Percentiles rank a stretch among this genome's conserved stretches.
Evolutionary conservation across 164 flowering plant genomes (phyloP).

Genomic region (Chimonanthus praecox): DNA sequence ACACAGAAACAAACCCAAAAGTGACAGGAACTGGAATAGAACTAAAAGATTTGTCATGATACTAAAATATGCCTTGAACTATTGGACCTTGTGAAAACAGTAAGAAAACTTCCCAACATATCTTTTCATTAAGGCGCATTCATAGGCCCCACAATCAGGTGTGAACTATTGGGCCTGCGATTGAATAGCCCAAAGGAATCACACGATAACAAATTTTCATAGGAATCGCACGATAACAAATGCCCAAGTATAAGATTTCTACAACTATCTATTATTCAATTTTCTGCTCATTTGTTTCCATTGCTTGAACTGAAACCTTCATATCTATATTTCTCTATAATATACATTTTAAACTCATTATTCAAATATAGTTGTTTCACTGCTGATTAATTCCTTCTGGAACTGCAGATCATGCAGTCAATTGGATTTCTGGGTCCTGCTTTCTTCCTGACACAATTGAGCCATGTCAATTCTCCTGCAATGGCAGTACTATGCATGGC

Average conservation of each 20-base stretch:
- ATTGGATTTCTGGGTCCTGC: conserved; percentile 99
- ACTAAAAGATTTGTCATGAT: neutral
- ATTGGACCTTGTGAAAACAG: neutral
- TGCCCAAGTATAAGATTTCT: neutral
- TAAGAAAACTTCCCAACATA: neutral
- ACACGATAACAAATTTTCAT: neutral
- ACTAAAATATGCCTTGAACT: neutral
- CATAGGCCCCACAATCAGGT: neutral
- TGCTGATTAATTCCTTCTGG: conserved; percentile 2
- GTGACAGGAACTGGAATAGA: neutral
- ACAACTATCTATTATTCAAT: neutral
- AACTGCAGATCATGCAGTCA: conserved; percentile 84
- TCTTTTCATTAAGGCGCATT: neutral
- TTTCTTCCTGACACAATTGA: conserved; percentile 87
- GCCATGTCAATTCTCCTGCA: conserved; percentile 88
- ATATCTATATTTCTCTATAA: neutral
- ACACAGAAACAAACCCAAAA: neutral
- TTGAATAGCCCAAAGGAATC: neutral
- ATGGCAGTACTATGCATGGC: conserved; percentile 97
- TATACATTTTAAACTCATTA: neutral
- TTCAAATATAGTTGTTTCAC: neutral
- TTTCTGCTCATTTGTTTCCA: neutral
- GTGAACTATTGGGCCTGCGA: no score
- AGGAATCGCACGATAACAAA: neutral
- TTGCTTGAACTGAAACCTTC: neutral